Conservation (phyloP, 345 rosid species). For the Theobroma cacao region DNA sequence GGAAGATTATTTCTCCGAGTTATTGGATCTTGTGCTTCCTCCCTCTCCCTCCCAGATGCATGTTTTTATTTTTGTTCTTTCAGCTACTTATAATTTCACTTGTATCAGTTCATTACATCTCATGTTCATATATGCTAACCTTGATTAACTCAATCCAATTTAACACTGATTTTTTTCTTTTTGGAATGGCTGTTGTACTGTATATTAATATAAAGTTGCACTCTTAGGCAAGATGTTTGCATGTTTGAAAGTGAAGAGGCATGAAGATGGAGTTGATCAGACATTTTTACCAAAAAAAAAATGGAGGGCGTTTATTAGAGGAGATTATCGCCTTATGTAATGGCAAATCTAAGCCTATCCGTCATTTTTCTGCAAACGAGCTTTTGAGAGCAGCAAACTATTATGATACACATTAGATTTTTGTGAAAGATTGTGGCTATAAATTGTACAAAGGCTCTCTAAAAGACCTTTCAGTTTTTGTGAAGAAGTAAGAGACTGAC, state of each 20-base stretch:
- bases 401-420: neutral
- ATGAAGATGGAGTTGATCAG: no score
- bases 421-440: neutral
- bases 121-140: no score
- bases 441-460: conserved; percentile 8
- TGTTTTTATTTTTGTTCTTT: neutral
- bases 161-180: no score
- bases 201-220: neutral
- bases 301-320: conserved; percentile 12
- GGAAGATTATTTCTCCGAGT: no score
- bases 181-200: no score
- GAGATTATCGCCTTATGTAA: conserved; percentile 11
- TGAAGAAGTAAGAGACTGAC: conserved; percentile 19
- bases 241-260: neutral
- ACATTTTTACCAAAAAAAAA: neutral
- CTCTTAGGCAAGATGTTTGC: neutral
- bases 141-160: no score
- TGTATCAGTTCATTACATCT: no score
- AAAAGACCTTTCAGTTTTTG: neutral
- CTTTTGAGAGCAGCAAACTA: conserved; percentile 17
- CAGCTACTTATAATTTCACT: no score
- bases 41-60: neutral
- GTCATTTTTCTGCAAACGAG: conserved; percentile 8
- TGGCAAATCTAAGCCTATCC: conserved; percentile 18
- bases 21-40: no score